These are phyloP conservation scores for Penicillium brasilianum DNA, from an alignment of 2,329 filamentous ascomycete genomes.

Conservation along the genomic window DNA sequence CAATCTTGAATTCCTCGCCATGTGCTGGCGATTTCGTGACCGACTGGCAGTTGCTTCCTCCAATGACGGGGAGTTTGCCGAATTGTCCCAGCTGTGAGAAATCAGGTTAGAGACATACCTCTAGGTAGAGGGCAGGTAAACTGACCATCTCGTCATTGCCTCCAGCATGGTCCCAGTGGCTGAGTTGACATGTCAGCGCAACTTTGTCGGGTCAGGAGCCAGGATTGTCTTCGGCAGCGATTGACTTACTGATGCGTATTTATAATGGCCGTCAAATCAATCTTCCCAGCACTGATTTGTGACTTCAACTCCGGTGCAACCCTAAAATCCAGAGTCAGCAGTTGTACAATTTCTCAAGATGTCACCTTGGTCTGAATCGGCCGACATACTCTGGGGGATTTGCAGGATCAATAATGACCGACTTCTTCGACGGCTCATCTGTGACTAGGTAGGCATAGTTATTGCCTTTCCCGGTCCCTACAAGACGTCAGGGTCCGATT, in stretches of 20 bases:
- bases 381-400: slow-evolving; percentile 55
- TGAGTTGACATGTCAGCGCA: slow-evolving; percentile 46
- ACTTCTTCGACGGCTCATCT: slow-evolving; percentile 55
- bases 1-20: slow-evolving; percentile 79
- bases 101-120: slow-evolving; percentile 3
- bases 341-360: neutral
- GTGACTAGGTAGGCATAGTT: slow-evolving; percentile 60
- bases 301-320: slow-evolving; percentile 72
- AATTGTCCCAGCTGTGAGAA: slow-evolving; percentile 59
- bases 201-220: neutral
- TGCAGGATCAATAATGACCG: slow-evolving; percentile 58
- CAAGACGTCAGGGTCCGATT: neutral
- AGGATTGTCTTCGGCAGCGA: neutral
- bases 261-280: slow-evolving; percentile 86
- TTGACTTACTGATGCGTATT: slow-evolving; percentile 90
- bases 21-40: slow-evolving; percentile 79
- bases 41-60: slow-evolving; percentile 81
- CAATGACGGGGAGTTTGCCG: slow-evolving; percentile 75
- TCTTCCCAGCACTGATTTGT: slow-evolving; percentile 70
- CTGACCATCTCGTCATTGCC: slow-evolving; percentile 82
- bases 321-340: slow-evolving; percentile 42
- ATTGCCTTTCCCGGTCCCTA: slow-evolving; percentile 50
- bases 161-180: slow-evolving; percentile 92
- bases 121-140: neutral
- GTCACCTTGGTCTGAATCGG: neutral